Conservation (phyloP, 208 protist genomes). For the Crithidia bombi region DNA sequence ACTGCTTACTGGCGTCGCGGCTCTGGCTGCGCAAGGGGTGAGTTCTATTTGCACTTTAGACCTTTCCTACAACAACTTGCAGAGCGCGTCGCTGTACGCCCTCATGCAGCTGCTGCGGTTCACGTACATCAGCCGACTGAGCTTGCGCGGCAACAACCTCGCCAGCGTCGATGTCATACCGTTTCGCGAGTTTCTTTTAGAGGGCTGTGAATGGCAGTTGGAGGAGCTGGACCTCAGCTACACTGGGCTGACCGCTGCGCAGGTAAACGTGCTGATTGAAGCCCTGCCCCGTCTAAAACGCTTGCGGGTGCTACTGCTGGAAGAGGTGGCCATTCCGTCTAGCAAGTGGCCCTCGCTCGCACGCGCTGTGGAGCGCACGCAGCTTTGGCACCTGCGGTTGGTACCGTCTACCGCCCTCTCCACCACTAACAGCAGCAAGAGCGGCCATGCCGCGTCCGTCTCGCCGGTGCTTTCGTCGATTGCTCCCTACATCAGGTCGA, state of each 20-base stretch:
- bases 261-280: constrained; percentile 67
- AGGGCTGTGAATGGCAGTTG: constrained; percentile 48
- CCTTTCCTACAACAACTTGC: constrained; percentile 76
- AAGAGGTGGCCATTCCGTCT: constrained; percentile 55
- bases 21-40: constrained; percentile 13
- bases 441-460: too few species aligned
- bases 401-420: constrained; percentile 27
- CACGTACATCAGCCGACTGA: constrained; percentile 55
- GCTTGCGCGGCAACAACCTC: constrained; percentile 81
- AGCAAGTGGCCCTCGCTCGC: constrained; percentile 49
- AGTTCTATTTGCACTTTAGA: constrained; percentile 44
- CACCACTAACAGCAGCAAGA: too few species aligned
- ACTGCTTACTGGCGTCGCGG: constrained; percentile 48
- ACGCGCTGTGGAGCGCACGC: constrained; percentile 45
- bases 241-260: constrained; percentile 51
- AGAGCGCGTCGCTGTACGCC: constrained; percentile 45
- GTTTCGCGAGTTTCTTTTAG: constrained; percentile 72
- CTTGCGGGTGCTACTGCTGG: constrained; percentile 67
- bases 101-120: constrained; percentile 50
- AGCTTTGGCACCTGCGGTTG: constrained; percentile 59
- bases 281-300: constrained; percentile 52
- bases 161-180: constrained; percentile 30
- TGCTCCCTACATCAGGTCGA: neutral
- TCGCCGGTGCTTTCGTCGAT: neutral
- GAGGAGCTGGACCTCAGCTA: constrained; percentile 81